phyloP scores from a whole-genome alignment of 352 stramenopile genomes.

The Pythium plurisporium region DNA sequence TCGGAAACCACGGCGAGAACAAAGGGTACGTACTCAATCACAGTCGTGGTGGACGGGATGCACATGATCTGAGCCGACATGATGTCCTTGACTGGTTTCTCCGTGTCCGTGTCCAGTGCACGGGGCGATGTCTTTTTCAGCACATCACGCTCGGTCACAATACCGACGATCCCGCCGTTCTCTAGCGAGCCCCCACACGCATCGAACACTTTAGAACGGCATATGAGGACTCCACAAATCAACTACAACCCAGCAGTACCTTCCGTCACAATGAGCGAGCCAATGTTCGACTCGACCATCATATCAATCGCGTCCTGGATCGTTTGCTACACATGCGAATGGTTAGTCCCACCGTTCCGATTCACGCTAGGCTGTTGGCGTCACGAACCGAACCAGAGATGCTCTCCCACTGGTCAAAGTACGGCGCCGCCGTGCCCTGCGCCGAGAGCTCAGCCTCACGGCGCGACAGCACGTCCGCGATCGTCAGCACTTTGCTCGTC shows the following conservation, averaged over 20 bases:
- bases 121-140: constrained; percentile 69
- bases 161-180: constrained; percentile 65
- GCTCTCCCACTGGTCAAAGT: constrained; percentile 79
- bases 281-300: constrained; percentile 79
- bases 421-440: constrained; percentile 22
- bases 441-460: constrained; percentile 48
- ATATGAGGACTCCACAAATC: not conserved
- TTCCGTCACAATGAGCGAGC: constrained; percentile 79
- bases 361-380: not conserved
- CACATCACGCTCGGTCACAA: constrained; percentile 81
- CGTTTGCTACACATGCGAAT: no score
- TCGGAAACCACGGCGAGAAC: not conserved
- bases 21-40: constrained; percentile 61
- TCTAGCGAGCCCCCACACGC: constrained; percentile 20
- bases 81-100: constrained; percentile 64
- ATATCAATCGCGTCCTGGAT: constrained; percentile 70
- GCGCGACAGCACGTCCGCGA: constrained; percentile 60
- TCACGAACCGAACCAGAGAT: constrained; percentile 47
- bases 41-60: constrained; percentile 69
- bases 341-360: no score
- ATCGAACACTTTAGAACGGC: not conserved
- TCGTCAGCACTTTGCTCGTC: constrained; percentile 63
- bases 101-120: constrained; percentile 37
- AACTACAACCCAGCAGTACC: constrained; percentile 12
- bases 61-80: constrained; percentile 87